phyloP scores from a whole-genome alignment of 805 yeast genomes.

The Starmerella tilneyi region DNA sequence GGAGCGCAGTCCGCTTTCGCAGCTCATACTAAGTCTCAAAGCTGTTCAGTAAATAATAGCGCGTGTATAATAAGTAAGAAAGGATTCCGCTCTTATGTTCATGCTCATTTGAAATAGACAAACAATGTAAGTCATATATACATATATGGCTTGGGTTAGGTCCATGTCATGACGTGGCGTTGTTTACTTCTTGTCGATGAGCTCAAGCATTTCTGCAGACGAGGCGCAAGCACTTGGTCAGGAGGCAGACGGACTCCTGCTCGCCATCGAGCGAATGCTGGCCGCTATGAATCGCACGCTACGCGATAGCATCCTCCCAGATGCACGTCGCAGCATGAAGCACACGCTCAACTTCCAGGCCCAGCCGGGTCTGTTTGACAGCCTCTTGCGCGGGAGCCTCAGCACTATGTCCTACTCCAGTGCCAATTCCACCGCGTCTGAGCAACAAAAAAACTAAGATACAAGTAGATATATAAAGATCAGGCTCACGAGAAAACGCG shows the following conservation, averaged over 20 bases:
- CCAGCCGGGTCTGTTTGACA: not conserved
- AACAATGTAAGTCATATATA: too few relatives aligned
- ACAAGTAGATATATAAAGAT: too few relatives aligned
- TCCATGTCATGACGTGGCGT: too few relatives aligned
- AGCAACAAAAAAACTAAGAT: not conserved
- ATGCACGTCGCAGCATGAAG: slow-evolving; percentile 3
- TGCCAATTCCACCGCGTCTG: too few relatives aligned
- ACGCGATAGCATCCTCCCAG: slow-evolving; percentile 7
- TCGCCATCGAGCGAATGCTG: slow-evolving; percentile 4
- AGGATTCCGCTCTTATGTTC: too few relatives aligned
- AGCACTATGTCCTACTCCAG: not conserved
- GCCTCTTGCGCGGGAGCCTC: not conserved
- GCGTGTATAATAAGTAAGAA: too few relatives aligned
- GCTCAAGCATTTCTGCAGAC: not conserved
- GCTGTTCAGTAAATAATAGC: too few relatives aligned
- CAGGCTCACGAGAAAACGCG: not conserved
- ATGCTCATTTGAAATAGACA: too few relatives aligned
- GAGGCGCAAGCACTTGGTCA: slow-evolving; percentile 1
- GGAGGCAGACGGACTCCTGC: slow-evolving; percentile 4
- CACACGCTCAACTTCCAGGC: not conserved
- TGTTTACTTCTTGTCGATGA: not conserved
- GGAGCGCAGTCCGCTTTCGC: too few relatives aligned
- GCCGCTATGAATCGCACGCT: not conserved
- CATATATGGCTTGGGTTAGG: too few relatives aligned
- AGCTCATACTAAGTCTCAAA: too few relatives aligned